Conservation (phyloP, 2,329 filamentous ascomycete species). For the Pseudocercospora macadamiae region DNA sequence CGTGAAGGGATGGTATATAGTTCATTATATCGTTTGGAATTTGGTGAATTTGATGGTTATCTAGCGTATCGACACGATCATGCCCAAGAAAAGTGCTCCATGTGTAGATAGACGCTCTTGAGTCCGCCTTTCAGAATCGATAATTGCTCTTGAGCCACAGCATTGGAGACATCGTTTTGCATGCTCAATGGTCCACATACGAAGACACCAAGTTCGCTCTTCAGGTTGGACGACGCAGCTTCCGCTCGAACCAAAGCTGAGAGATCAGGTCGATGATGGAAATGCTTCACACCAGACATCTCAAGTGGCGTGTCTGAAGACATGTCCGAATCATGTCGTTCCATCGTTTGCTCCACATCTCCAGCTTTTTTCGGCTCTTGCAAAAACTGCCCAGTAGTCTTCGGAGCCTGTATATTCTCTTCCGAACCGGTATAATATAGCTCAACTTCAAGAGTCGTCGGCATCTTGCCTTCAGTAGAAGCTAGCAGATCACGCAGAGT, state of each 20-base stretch:
- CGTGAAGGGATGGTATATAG: no score
- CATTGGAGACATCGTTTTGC: constrained; percentile 53
- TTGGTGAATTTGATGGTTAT: no score
- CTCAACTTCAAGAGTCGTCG: constrained; percentile 19
- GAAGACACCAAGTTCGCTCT: constrained; percentile 39
- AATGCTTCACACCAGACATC: constrained; percentile 13
- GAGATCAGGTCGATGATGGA: constrained; percentile 41
- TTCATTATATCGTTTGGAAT: no score
- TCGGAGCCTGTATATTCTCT: constrained; percentile 1
- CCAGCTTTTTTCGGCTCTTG: constrained; percentile 19
- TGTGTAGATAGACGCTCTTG: constrained; percentile 49
- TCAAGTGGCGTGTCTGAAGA: not conserved
- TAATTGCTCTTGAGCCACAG: constrained; percentile 49
- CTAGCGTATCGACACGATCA: no score
- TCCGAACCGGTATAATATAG: constrained; percentile 27
- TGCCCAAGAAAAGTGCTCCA: constrained; percentile 53
- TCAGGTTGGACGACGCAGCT: constrained; percentile 9
- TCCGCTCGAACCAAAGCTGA: constrained; percentile 32
- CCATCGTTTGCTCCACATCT: not conserved
- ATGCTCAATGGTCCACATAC: constrained; percentile 52
- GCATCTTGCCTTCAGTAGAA: constrained; percentile 18
- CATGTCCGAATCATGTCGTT: constrained; percentile 6
- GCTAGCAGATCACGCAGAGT: constrained; percentile 36
- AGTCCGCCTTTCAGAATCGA: constrained; percentile 38
- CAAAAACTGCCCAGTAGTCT: constrained; percentile 17